Conservation (phyloP, 176 grass and related monocot genomes). For the Hsuehochloa calcarea region DNA sequence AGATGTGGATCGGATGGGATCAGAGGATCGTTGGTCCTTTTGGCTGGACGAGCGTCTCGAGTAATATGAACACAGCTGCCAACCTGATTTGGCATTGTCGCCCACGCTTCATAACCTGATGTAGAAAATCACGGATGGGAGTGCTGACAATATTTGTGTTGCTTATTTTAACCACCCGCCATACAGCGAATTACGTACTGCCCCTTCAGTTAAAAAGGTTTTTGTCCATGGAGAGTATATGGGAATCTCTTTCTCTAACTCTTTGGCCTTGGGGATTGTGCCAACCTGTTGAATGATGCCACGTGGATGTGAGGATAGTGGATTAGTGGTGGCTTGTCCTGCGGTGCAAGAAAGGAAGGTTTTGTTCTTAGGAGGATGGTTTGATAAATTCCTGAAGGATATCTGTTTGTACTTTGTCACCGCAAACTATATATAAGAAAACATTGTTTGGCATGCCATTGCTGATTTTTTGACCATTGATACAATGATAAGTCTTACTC, state of each 20-base stretch:
- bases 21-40: neutral
- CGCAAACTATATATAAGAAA: neutral
- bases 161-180: neutral
- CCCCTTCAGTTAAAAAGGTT: neutral
- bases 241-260: constrained; percentile 27
- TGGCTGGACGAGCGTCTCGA: constrained; percentile 38
- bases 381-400: neutral
- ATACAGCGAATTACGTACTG: neutral
- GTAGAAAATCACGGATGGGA: neutral
- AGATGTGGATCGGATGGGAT: constrained; percentile 7
- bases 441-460: neutral
- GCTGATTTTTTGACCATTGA: neutral
- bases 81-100: constrained; percentile 22
- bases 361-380: neutral
- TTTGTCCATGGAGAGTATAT: neutral
- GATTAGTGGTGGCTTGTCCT: constrained; percentile 32
- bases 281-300: neutral
- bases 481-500: neutral
- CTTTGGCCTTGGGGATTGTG: neutral
- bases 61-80: constrained; percentile 20
- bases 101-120: constrained; percentile 14
- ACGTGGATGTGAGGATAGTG: constrained; percentile 31
- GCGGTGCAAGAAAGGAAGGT: constrained; percentile 8
- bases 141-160: neutral
- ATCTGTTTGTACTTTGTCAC: neutral